phyloP scores from a whole-genome alignment of 768 basidiomycete species.

The Podaxis rugospora region DNA sequence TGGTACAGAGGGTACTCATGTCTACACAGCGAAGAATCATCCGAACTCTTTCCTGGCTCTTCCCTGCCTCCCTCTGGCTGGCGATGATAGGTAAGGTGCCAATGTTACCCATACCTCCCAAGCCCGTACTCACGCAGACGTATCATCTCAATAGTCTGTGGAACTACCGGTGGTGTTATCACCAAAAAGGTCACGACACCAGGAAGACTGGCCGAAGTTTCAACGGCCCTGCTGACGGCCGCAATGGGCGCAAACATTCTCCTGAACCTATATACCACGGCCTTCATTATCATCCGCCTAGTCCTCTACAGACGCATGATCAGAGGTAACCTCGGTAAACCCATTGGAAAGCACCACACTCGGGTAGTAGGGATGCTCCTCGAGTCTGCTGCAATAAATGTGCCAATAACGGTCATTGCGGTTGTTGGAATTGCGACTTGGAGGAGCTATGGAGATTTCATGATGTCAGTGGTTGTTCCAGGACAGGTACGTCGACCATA shows the following conservation, averaged over 20 bases:
- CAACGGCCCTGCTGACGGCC: background rate
- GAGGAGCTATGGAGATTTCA: background rate
- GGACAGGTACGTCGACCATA: background rate
- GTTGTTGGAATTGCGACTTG: background rate
- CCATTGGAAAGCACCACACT: background rate
- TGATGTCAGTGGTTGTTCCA: background rate
- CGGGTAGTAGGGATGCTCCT: constrained; percentile 1
- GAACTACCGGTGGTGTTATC: background rate
- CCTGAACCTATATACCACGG: background rate
- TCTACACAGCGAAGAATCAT: no score
- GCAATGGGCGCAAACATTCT: background rate
- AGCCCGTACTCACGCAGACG: background rate
- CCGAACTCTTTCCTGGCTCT: background rate
- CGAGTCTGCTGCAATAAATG: constrained; percentile 1
- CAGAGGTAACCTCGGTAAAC: background rate
- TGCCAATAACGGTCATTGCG: background rate
- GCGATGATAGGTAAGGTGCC: background rate
- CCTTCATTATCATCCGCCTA: constrained; percentile 1
- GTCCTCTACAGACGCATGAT: background rate
- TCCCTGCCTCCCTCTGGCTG: background rate
- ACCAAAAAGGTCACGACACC: background rate
- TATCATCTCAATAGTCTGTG: background rate
- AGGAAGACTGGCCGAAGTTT: background rate
- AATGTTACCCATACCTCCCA: no score
- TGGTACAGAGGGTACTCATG: constrained; percentile 1